Evolutionary conservation across 495 filamentous ascomycete genomes (phyloP), one percentile per base, ranked within the genome.

Genomic region (Penicillium steckii): DNA sequence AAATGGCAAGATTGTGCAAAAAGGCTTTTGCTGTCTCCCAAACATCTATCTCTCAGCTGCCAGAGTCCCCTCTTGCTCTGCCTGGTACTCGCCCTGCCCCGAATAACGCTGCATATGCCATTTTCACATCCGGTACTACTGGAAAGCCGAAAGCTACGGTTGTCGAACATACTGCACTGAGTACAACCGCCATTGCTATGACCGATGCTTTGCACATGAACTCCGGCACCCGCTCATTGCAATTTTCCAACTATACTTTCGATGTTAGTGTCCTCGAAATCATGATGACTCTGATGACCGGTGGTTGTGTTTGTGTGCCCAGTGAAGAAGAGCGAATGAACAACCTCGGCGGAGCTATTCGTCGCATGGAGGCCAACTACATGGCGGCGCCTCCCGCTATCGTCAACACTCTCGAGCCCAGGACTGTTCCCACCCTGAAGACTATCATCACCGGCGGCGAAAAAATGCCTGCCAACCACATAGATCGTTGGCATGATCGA

Each of bases 191-290:
- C 29, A 46, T 69, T 10, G 60, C 64, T n/a, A 64, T 72, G 52
- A 57, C 49, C 12, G 53, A 59, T 12, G 69, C 72, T 1, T 59
- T 85, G 13, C 52, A 67, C 8, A 77, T 87, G 37, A 66, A 75
- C 29, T 57, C 74, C 0, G 59, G 65, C 0, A 81, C 80, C 13
- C 77, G 87, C 7, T 76, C 84, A 7, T 73, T 90, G 55, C 86
- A 90, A 52, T 82, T 87, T 47, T 84, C 86, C 2, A 83, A 82
- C 40, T 87, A 83, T 59, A 82, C 83, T 1, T 87, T 87, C 32
- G 88, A 91, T 52, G 78, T 83, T 24, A 82, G 82, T 37, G 72
- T 89, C 17, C 61, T 80, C 3, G 87, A 90, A 48, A 82, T 87
- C 3, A 79, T 88, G 46, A 81, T 83, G 4, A 84, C 84, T 0